Conservation (phyloP, 768 basidiomycete genomes). For the Tulasnella sp. region DNA sequence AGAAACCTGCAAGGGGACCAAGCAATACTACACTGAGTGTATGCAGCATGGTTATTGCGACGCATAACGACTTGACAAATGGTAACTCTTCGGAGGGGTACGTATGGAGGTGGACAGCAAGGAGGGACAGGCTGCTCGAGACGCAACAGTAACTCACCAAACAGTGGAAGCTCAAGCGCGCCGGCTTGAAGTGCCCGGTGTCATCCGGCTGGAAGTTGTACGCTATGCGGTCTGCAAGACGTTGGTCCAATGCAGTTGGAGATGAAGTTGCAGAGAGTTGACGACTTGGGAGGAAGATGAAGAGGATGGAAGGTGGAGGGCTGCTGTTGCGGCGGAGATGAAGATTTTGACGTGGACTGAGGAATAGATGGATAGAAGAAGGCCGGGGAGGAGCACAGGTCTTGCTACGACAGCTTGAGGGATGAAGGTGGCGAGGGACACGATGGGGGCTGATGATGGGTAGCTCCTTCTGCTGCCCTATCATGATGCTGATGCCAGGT, state of each 20-base stretch:
- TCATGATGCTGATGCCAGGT: background rate
- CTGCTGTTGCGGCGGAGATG: too few relatives aligned
- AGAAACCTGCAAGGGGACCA: background rate
- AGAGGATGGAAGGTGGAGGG: too few relatives aligned
- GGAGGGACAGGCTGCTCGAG: background rate
- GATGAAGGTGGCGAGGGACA: background rate
- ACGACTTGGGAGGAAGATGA: too few relatives aligned
- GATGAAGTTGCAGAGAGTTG: too few relatives aligned
- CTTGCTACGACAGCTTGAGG: background rate
- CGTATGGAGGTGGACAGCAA: background rate
- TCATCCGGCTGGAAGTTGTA: too few relatives aligned
- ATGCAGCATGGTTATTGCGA: background rate
- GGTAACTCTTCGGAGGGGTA: too few relatives aligned
- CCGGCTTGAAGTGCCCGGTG: too few relatives aligned
- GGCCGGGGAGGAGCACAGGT: background rate
- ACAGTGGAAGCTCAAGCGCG: too few relatives aligned
- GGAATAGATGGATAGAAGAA: background rate
- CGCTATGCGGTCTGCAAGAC: too few relatives aligned
- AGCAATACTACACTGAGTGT: background rate
- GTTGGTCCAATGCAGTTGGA: too few relatives aligned
- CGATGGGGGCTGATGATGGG: background rate
- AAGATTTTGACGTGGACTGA: too few relatives aligned
- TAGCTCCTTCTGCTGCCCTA: background rate
- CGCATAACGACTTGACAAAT: background rate
- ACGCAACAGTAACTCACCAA: too few relatives aligned